Conservation (phyloP, 495 filamentous ascomycete species). For the Annulohypoxylon nitens region DNA sequence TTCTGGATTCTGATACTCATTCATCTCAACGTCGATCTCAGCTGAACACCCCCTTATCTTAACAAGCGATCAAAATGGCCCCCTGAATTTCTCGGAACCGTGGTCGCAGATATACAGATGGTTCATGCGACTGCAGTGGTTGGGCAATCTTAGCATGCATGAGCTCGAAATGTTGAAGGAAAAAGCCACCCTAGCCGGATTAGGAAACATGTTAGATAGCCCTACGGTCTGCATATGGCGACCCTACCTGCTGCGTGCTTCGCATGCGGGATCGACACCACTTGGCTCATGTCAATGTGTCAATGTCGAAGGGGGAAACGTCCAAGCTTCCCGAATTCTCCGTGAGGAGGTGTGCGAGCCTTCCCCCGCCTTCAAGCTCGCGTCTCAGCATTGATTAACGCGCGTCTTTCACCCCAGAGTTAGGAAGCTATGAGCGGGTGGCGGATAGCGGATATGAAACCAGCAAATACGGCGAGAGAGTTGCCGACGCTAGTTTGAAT, state of each 20-base stretch:
- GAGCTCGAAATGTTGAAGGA: slow-evolving; percentile 26
- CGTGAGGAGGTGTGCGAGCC: slow-evolving; percentile 27
- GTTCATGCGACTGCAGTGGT: slow-evolving; percentile 28
- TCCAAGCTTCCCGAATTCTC: slow-evolving; percentile 34
- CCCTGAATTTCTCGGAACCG: slow-evolving; percentile 21
- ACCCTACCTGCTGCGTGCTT: slow-evolving; percentile 41
- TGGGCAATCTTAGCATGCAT: slow-evolving; percentile 22
- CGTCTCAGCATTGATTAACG: slow-evolving; percentile 37
- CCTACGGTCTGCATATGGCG: slow-evolving; percentile 45
- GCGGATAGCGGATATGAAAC: slow-evolving; percentile 8
- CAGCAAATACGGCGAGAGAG: slow-evolving; percentile 13
- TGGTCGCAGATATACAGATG: slow-evolving; percentile 35
- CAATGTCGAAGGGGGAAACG: slow-evolving; percentile 10
- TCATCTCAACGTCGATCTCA: slow-evolving; percentile 30
- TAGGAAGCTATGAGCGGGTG: slow-evolving; percentile 7
- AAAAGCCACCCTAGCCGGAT: slow-evolving; percentile 30
- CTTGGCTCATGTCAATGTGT: slow-evolving; percentile 24
- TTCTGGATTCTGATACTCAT: slow-evolving; percentile 21
- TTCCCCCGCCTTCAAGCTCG: slow-evolving; percentile 28
- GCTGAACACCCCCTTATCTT: slow-evolving; percentile 22
- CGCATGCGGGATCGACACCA: slow-evolving; percentile 41
- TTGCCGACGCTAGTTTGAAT: slow-evolving; percentile 8
- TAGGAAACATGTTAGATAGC: slow-evolving; percentile 41
- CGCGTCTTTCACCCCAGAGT: slow-evolving; percentile 34
- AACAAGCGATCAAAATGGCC: slow-evolving; percentile 24